Evolutionary conservation across 1,284 basidiomycete species (phyloP).

Genomic region (Abortiporus biennis): DNA sequence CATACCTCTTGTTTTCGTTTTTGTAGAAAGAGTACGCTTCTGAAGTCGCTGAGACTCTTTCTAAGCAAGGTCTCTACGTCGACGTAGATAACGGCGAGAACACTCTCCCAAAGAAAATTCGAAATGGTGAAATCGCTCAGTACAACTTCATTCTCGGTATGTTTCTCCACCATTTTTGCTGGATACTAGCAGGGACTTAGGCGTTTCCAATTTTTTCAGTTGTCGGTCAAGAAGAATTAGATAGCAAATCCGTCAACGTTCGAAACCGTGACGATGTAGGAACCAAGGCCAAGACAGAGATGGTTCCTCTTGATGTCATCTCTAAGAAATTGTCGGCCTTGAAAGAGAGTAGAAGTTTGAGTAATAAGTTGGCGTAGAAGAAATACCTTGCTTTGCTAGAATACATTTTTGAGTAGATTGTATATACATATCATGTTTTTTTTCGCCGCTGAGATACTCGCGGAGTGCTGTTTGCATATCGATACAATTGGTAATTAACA

Average conservation of each 20-base stretch:
- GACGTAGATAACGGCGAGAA: conserved; percentile 93
- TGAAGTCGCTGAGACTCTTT: conserved; percentile 69
- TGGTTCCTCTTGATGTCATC: conserved; percentile 63
- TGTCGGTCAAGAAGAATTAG: conserved; percentile 90
- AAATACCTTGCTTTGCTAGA: no score
- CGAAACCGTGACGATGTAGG: conserved; percentile 91
- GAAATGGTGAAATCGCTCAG: conserved; percentile 88
- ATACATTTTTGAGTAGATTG: no score
- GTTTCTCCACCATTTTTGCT: conserved; percentile 23
- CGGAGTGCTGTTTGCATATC: no score
- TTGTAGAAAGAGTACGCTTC: conserved; percentile 85
- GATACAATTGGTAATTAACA: no score
- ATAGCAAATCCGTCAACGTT: conserved; percentile 86
- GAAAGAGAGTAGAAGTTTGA: conserved; percentile 55
- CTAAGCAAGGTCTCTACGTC: conserved; percentile 72
- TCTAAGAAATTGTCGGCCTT: conserved; percentile 57
- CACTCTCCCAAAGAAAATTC: conserved; percentile 95
- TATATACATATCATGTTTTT: no score
- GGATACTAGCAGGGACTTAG: background rate
- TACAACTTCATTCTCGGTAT: conserved; percentile 96
- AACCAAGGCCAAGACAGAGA: conserved; percentile 69
- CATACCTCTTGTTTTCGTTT: conserved; percentile 1
- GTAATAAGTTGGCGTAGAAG: conserved; percentile 39
- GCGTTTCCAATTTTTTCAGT: conserved; percentile 40
- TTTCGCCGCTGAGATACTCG: no score